Conservation (phyloP, 2,329 filamentous ascomycete genomes). For the Paecilomyces niveus region DNA sequence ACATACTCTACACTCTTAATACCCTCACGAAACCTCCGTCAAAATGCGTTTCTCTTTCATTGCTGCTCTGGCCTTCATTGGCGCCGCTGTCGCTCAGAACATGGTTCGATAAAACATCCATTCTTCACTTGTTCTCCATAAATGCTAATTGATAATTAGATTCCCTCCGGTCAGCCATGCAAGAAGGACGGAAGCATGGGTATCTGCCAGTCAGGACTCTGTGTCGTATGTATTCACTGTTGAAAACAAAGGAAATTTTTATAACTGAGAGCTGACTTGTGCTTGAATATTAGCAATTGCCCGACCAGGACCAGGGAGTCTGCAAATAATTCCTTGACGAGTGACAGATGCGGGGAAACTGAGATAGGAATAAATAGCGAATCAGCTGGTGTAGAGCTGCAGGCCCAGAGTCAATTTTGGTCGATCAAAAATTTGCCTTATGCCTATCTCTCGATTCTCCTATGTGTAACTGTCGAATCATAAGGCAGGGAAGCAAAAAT, state of each 20-base stretch:
- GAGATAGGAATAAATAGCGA: neutral
- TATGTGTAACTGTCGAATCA: too few relatives aligned
- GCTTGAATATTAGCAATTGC: neutral
- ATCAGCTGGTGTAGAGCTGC: neutral
- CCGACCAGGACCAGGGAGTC: neutral
- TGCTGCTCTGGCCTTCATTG: neutral
- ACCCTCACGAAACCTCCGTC: neutral
- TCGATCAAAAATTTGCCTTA: too few relatives aligned
- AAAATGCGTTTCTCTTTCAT: neutral
- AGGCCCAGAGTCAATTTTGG: too few relatives aligned
- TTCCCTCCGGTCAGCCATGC: conserved; percentile 3
- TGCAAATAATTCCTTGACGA: neutral
- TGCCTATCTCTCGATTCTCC: neutral
- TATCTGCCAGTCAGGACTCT: conserved; percentile 5
- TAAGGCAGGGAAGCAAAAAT: too few relatives aligned
- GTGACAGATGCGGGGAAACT: neutral
- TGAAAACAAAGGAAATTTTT: neutral
- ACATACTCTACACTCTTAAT: too few relatives aligned
- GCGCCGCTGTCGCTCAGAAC: neutral
- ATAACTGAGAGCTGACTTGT: neutral
- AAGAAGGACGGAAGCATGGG: conserved; percentile 8
- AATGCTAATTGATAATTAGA: neutral
- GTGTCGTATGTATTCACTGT: neutral
- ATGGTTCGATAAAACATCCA: neutral
- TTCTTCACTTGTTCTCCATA: neutral